Base-by-base conservation (phyloP, 2,329 filamentous ascomycete genomes). In the Talaromyces sp. region DNA sequence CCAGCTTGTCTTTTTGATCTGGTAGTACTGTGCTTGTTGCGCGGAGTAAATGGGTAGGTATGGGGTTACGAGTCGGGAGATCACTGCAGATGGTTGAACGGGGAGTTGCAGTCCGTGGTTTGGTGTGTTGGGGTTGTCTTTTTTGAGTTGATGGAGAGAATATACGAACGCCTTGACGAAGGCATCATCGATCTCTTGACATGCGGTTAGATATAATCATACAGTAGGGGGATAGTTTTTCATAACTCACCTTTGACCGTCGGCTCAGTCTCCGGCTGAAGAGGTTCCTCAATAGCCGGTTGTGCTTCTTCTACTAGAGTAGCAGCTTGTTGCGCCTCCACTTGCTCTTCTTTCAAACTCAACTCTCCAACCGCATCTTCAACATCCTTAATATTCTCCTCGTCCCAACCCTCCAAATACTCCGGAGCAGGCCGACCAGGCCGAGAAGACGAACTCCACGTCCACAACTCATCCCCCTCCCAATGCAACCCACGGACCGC, bases 1-100 rank as follows among this genome's bases (percentile, higher is more conserved):
- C 86, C 86, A 90, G 67, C 85, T 88, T 2, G 87, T 88, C 76
- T 90, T 90, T 72, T 90, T 90, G 75, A 90, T 88, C 69, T 88
- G 86, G 61, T 88, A 83, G 67, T 81, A 86, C 64, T 83, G 83
- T 1, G 81, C 80, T 71, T 87, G 82, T 22, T 83, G 79, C 5
- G 85, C 77, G 11, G 82, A 85, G 72, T 83, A 83, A 22, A 85
- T 82, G 2, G 88, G 88, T 1, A 91, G 81, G 70, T 87, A 89
- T 1, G 88, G 88, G n/a, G 88, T 86, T 22, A 90, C 83, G 63
- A 90, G 80, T 63, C 83, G 85, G 8, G 87, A 83, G 73, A 90
- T 87, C 71, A 90, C 79, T 27, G 83, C 82, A 0, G 88, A 89
- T 56, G 88, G 87, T 27, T 85, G 83, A 1, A 91, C 80, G 0